Conservation (phyloP, 2,329 filamentous ascomycete species). For the Curvularia verruculosa region DNA sequence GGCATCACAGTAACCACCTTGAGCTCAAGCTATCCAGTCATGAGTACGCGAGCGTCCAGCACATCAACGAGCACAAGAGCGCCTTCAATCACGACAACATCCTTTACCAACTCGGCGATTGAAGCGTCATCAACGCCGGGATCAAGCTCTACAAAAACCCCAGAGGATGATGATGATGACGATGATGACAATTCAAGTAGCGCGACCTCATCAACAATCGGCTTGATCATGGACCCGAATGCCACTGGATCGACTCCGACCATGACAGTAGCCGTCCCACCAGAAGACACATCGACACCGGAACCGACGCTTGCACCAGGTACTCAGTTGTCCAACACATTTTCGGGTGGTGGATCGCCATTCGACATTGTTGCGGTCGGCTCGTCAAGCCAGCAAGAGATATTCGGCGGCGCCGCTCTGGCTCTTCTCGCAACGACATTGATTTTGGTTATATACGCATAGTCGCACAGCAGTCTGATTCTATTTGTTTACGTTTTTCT, state of each 20-base stretch:
- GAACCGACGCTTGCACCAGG: constrained; percentile 27
- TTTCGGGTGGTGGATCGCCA: constrained; percentile 54
- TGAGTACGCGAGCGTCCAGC: constrained; percentile 12
- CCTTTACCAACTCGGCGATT: constrained; percentile 3
- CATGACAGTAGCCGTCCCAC: constrained; percentile 8
- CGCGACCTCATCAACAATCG: constrained; percentile 15
- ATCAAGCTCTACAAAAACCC: constrained; percentile 1
- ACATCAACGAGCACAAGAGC: constrained; percentile 20
- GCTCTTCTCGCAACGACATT: constrained; percentile 22
- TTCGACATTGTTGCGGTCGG: constrained; percentile 48
- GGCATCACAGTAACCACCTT: constrained; percentile 36
- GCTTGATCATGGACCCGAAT: constrained; percentile 23
- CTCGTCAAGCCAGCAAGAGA: constrained; percentile 22
- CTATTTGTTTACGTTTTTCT: too few species aligned
- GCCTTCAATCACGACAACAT: constrained; percentile 1
- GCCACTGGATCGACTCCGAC: constrained; percentile 18
- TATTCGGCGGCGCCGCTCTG: constrained; percentile 8
- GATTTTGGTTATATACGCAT: constrained; percentile 19
- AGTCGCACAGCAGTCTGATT: not conserved
- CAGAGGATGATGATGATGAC: too few species aligned
- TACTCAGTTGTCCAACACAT: constrained; percentile 42
- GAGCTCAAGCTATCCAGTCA: constrained; percentile 11
- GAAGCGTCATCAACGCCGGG: constrained; percentile 16
- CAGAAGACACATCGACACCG: constrained; percentile 16
- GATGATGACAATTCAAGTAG: constrained; percentile 11